Evolutionary conservation across 192 early-diverging fungal species (phyloP).

Genomic region (Haplosporangium gracile): DNA sequence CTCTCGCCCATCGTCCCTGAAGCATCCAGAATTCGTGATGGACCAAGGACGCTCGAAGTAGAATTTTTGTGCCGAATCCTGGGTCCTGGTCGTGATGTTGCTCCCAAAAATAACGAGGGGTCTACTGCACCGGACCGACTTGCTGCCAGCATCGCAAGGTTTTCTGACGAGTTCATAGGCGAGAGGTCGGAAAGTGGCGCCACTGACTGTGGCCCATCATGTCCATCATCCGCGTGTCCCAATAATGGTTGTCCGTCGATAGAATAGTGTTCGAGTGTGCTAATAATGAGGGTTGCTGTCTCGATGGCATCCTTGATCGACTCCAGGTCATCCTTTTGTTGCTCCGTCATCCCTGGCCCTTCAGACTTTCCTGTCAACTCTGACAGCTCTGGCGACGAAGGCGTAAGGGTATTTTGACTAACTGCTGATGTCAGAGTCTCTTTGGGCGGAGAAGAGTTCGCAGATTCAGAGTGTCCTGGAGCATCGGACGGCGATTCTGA

Average conservation of each 20-base stretch:
- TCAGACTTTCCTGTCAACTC: conserved; percentile 4
- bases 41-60: conserved; percentile 25
- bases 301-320: conserved; percentile 54
- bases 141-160: conserved; percentile 41
- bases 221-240: conserved; percentile 37
- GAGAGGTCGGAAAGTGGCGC: conserved; percentile 43
- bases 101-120: conserved; percentile 41
- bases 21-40: conserved; percentile 33
- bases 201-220: conserved; percentile 32
- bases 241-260: conserved; percentile 49
- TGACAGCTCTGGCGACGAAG: neutral
- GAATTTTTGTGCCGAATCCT: conserved; percentile 46
- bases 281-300: conserved; percentile 49
- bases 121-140: conserved; percentile 28
- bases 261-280: conserved; percentile 47
- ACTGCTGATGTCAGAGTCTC: conserved; percentile 2
- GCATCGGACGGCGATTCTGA: conserved; percentile 32
- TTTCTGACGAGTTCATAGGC: conserved; percentile 50
- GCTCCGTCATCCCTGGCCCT: conserved; percentile 9
- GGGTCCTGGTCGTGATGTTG: conserved; percentile 25
- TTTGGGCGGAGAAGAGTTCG: neutral
- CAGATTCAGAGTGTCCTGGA: neutral
- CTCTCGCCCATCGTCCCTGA: conserved; percentile 14
- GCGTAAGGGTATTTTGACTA: conserved; percentile 21
- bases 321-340: conserved; percentile 40